Evolutionary conservation across 139 green algal species (phyloP), one percentile per base, ranked within the genome.

Genomic region (Picochlorum sp.): DNA sequence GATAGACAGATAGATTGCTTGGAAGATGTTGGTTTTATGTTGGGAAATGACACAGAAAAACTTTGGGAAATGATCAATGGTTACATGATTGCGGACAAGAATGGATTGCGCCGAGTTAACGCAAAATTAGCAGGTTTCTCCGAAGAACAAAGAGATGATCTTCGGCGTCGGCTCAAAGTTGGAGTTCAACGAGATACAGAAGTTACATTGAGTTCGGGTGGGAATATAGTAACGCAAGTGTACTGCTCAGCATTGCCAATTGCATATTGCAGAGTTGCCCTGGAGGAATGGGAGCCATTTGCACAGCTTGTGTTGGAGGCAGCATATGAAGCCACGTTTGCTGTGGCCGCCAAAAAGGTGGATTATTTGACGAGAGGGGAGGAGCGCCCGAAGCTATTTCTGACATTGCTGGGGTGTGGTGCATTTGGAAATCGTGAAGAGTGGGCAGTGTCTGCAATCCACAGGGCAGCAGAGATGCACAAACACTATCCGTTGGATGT

Each of bases 211-310:
- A 13, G 3, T 20, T 54, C 47, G 47, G 24, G 47, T 0, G 47
- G 47, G 18, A 54, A 54, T 21, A 54, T 26, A 24, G 11, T 54
- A 0, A 54, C 47, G 18, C 58, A 65, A 24, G 58, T 65, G 14
- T 65, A 63, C 58, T 65, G 58, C 23, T 65, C 58, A 13, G 58
- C 58, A 15, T 65, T 54, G 21, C 58, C 58, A 57, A 57, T 65
- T 28, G 20, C 58, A 15, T 65, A 54, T 20, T 54, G 47, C 47
- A 23, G 16, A 20, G 47, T 14, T 20, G 47, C 16, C 47, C 6
- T 54, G 13, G 47, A 54, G 16, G 47, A 54, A 54, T 54, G 47
- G 47, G 47, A 54, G 47, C 47, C 47, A 20, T n/a, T 54, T 16
- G 47, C 47, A 18, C 16, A 14, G 47, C 47, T 54, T 14, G 18